Evolutionary conservation across 805 yeast species (phyloP), one percentile per base, ranked within the genome.

Genomic region (Suhomyces emberorum): DNA sequence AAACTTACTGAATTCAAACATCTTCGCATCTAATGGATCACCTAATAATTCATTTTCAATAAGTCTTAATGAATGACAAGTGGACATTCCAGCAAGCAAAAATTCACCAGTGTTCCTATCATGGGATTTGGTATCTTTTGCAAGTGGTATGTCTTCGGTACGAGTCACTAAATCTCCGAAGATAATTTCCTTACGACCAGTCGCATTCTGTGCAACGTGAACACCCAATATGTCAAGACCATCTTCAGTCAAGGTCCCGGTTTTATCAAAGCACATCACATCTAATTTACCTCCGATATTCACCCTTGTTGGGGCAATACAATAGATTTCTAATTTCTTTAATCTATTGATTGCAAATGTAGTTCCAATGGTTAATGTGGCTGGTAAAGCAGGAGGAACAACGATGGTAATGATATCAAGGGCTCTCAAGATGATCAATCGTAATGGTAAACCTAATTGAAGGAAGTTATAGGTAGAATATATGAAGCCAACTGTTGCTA

Each of bases 301-400:
- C 31, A 95, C 93, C 42, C 96, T 74, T 1, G 93, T 86, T 2
- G 99, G 98, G 2, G 96, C 79, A 38, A 91, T 91, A 59, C 98
- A 93, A 50, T 81, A 93, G 1, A 95, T 81, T 27, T 75, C 67
- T 41, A 72, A 63, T 23, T 47, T 46, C 43, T 87, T 79, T 43
- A 93, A 67, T 43, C 98, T 71, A 20, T 79, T 70, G 17, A 93
- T 62, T 0, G 98, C 95, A 66, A 93, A 89, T 46, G 91, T 87
- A 0, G 97, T 89, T 14, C 98, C 99, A 41, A 93, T 91, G 0
- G 98, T 88, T 42, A 93, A 66, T 0, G 99, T 93, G 0, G 98
- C 98, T 0, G 99, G 99, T 30, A 93, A 70, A 0, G 98, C 98
- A 1, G 99, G 99, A 1, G 99, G 99, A 1, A 93, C 96, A 5